Evolutionary conservation across 169 alveolate genomes (phyloP).

Genomic region (Plasmodium knowlesi): DNA sequence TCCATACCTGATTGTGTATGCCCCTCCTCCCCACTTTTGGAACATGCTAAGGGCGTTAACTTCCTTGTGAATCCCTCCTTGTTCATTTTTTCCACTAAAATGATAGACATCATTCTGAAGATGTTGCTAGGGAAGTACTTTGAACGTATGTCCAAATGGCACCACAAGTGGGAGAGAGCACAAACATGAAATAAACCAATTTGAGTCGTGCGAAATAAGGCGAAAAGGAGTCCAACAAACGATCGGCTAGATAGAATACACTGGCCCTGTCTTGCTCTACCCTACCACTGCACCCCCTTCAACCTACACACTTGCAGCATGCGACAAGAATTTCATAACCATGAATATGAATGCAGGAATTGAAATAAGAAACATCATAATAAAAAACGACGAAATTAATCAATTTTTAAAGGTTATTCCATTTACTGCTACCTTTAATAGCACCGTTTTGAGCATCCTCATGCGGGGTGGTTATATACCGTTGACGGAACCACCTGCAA

Average conservation of each 20-base stretch:
- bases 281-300: not conserved
- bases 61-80: not conserved
- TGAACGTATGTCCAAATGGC: constrained; percentile 27
- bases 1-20: not conserved
- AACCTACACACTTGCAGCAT: not conserved
- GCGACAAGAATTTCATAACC: constrained; percentile 46
- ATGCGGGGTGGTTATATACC: not conserved
- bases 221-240: not conserved
- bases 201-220: not conserved
- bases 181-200: not conserved
- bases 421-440: not conserved
- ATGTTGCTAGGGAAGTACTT: constrained; percentile 56
- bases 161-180: not conserved
- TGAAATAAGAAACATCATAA: constrained; percentile 53
- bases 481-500: not conserved
- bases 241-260: not conserved
- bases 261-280: not conserved
- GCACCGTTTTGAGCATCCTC: not conserved
- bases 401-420: constrained; percentile 50
- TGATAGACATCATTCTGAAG: constrained; percentile 40
- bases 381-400: constrained; percentile 61
- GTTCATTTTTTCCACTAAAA: constrained; percentile 4
- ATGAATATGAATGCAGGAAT: constrained; percentile 63
- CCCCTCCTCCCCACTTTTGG: not conserved
- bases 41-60: not conserved